Conservation (phyloP, 257 asterid species). For the Handroanthus guayacan region DNA sequence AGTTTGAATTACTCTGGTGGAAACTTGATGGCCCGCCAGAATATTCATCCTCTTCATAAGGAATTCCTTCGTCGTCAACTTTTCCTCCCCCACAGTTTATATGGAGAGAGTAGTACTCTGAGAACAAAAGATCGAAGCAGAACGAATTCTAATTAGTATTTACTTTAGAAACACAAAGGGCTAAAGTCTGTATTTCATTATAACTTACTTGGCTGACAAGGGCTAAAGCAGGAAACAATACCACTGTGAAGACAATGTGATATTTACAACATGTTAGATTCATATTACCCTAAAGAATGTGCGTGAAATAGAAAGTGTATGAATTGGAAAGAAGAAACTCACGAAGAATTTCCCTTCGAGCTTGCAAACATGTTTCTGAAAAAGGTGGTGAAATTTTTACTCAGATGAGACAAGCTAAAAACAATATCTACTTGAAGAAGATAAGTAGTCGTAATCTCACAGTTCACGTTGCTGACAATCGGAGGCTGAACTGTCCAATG, state of each 20-base stretch:
- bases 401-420: conserved; percentile 20
- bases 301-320: not conserved
- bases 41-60: conserved; percentile 46
- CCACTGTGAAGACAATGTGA: conserved; percentile 49
- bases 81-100: conserved; percentile 69
- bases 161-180: not conserved
- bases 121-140: conserved; percentile 13
- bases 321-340: conserved; percentile 40
- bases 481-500: conserved; percentile 35
- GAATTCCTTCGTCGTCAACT: conserved; percentile 35
- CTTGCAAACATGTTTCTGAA: conserved; percentile 72
- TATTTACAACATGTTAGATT: conserved; percentile 27
- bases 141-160: not conserved
- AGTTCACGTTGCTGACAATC: conserved; percentile 48
- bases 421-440: not conserved
- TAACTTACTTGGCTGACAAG: conserved; percentile 59
- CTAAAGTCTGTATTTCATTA: not conserved
- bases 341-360: conserved; percentile 60
- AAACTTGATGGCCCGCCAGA: conserved; percentile 57
- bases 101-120: conserved; percentile 50
- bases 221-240: conserved; percentile 58
- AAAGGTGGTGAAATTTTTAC: conserved; percentile 23
- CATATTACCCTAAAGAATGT: not conserved
- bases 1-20: conserved; percentile 39
- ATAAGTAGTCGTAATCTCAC: conserved; percentile 49